Base-by-base conservation (phyloP, 176 grass and related monocot genomes). In the Areca catechu region DNA sequence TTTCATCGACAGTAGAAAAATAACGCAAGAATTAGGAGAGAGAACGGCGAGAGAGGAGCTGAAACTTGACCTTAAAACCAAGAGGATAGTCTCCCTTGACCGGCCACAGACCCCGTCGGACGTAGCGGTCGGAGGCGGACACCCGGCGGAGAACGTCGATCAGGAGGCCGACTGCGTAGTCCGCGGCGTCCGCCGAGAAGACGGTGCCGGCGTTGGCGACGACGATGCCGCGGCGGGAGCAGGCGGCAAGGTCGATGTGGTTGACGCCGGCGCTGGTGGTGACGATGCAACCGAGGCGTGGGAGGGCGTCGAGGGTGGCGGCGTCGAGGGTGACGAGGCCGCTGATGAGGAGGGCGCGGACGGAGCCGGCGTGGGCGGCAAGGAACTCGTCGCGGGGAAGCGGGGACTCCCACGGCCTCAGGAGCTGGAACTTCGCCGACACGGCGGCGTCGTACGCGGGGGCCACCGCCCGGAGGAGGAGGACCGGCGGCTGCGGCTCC, bases 121-220 rank as follows among this genome's bases (percentile, higher is more conserved):
- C n/a, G 29, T 66, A 68, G 10, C 63, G 61, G 4, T 68, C 15
- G 5, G 70, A 24, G 3, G 54, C 70, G 1, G 77, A 49, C 2
- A 80, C 29, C 2, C 22, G 70, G 16, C 49, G 56, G 9, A 74
- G 63, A 5, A 69, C 63, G 30, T 54, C 69, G 1, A 80, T 0
- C 53, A 80, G 55, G 24, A 80, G 18, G n/a, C 34, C 56, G 29
- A 80, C 71, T 5, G 77, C 64, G 22, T 67, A 60, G 49, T 80
- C 77, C 1, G 70, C 70, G 21, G 62, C 64, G 58, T 74, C 77
- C 21, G 14, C 4, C 56, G 69, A 61, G 70, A n/a, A 69, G 5
- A 74, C 21, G 15, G 10, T 6, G 5, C 58, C 66, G 3, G 50
- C 52, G 15, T 71, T 78, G 57, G 75, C 60, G 57, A 78, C 66